phyloP scores from a whole-genome alignment of 768 basidiomycete genomes.

The Hygrocybe punicea region DNA sequence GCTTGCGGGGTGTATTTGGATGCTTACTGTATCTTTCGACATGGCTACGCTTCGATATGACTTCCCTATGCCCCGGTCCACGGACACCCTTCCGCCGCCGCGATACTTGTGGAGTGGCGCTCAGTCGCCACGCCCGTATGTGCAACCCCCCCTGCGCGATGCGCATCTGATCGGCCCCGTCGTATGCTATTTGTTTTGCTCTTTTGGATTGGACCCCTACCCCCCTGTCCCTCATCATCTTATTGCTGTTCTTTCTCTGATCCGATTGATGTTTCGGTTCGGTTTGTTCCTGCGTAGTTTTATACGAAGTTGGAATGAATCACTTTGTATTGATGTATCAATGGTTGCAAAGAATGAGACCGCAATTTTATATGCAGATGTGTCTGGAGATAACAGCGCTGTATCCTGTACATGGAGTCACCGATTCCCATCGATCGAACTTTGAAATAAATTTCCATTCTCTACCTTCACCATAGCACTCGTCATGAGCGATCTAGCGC shows the following conservation, averaged over 20 bases:
- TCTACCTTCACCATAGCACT: too few relatives aligned
- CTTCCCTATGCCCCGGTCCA: neutral
- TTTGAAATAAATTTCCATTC: too few relatives aligned
- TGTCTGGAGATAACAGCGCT: too few relatives aligned
- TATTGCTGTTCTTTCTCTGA: neutral
- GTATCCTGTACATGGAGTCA: neutral
- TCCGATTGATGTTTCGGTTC: neutral
- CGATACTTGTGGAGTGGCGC: neutral
- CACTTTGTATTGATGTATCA: too few relatives aligned
- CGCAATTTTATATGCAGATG: neutral
- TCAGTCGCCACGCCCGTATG: neutral
- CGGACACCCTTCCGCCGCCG: neutral
- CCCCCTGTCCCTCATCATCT: neutral
- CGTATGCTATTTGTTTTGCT: neutral
- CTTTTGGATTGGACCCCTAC: neutral
- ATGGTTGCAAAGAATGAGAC: neutral
- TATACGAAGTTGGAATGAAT: neutral
- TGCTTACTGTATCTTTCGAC: conserved; percentile 16
- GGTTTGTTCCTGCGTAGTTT: neutral
- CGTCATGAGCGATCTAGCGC: conserved; percentile 51
- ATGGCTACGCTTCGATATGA: neutral
- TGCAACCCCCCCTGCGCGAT: neutral
- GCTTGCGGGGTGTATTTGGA: too few relatives aligned
- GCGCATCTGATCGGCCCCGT: neutral
- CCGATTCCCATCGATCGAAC: too few relatives aligned